These are phyloP conservation scores for Ramaria rubella DNA, from an alignment of 768 basidiomycete genomes.

Conservation along the genomic window DNA sequence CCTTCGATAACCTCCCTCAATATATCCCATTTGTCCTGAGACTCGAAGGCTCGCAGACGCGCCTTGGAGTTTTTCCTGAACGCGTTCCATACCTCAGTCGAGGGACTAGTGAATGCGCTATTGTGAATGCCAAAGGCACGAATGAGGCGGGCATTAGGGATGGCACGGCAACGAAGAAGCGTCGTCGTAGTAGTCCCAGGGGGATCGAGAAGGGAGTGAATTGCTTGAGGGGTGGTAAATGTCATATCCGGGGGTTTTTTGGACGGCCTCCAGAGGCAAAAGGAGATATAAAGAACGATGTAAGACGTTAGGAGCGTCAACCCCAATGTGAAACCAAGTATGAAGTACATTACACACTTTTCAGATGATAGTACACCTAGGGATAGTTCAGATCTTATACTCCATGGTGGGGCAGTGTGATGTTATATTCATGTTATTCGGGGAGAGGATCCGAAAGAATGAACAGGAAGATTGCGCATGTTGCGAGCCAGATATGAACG, in stretches of 20 bases:
- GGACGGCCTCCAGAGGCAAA: not conserved
- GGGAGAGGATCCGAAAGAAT: too few species aligned
- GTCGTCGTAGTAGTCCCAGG: not conserved
- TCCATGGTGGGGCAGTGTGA: too few species aligned
- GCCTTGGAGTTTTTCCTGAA: not conserved
- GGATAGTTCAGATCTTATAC: too few species aligned
- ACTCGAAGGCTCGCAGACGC: not conserved
- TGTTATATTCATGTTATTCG: too few species aligned
- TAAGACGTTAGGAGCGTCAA: not conserved
- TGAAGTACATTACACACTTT: too few species aligned
- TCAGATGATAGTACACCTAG: too few species aligned
- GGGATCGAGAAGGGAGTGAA: not conserved
- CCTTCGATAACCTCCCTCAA: not conserved
- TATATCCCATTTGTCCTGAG: not conserved
- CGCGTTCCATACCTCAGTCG: not conserved
- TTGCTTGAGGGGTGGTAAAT: not conserved
- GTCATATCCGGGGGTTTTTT: not conserved
- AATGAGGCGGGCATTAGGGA: constrained; percentile 3
- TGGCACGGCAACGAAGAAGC: not conserved
- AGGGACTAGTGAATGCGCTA: constrained; percentile 6
- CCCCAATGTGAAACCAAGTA: not conserved
- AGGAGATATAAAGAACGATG: not conserved
- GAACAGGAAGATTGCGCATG: too few species aligned
- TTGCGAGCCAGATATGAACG: too few species aligned
- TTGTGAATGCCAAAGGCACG: not conserved